Evolutionary conservation across 139 green algal genomes (phyloP).

Genomic region (Chlamydomonas eustigma): DNA sequence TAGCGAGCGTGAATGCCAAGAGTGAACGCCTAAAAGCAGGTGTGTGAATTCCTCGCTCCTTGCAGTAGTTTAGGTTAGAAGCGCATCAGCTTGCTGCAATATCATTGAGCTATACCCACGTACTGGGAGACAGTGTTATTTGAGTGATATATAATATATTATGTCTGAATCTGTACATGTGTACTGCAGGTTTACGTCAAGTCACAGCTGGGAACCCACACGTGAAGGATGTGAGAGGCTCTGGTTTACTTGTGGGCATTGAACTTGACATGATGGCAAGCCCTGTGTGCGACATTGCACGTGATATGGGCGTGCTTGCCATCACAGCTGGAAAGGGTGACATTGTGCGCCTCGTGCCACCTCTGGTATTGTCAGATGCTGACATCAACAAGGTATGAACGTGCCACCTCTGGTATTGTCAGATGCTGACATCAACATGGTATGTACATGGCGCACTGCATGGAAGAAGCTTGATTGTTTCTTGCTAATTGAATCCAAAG

Average conservation of each 20-base stretch:
- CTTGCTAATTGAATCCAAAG: too few relatives aligned
- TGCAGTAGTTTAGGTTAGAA: too few relatives aligned
- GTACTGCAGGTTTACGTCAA: conserved; percentile 43
- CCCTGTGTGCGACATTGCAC: conserved; percentile 60
- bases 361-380: conserved; percentile 79
- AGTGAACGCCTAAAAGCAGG: conserved; percentile 71
- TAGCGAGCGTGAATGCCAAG: conserved; percentile 68
- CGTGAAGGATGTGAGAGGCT: conserved; percentile 85
- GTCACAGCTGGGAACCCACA: conserved; percentile 68
- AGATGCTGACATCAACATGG: conserved; percentile 79
- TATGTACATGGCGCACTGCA: conserved; percentile 73
- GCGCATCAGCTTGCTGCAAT: too few relatives aligned
- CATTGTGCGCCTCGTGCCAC: conserved; percentile 92
- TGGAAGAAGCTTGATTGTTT: conserved; percentile 41
- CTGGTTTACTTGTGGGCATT: conserved; percentile 88
- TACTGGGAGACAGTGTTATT: too few relatives aligned
- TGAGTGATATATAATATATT: too few relatives aligned
- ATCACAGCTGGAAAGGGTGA: conserved; percentile 92
- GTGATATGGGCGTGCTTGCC: conserved; percentile 80
- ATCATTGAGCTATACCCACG: too few relatives aligned
- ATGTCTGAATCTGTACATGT: neutral
- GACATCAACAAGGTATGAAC: conserved; percentile 72
- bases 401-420: conserved; percentile 90
- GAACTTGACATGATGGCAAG: conserved; percentile 84
- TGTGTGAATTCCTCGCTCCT: too few relatives aligned